Conservation (phyloP, 2,329 filamentous ascomycete genomes). For the Colletotrichum sp. region DNA sequence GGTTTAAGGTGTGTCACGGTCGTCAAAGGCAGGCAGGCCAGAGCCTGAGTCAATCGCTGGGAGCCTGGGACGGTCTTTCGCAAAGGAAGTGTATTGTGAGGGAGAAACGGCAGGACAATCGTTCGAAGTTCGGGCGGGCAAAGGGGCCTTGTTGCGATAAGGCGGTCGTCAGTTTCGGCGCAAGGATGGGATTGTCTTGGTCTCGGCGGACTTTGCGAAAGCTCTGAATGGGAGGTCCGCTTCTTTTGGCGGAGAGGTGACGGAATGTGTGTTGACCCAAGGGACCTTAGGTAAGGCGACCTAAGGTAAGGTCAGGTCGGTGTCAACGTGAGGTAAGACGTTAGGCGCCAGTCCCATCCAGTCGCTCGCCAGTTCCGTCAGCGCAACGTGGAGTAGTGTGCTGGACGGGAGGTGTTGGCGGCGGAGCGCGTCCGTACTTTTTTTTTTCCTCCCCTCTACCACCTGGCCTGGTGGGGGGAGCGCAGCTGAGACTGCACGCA, state of each 20-base stretch:
- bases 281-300: constrained; percentile 13
- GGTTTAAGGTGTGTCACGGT: not conserved
- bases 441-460: not conserved
- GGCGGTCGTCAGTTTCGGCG: constrained; percentile 14
- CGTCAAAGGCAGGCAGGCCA: constrained; percentile 9
- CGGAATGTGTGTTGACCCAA: not conserved
- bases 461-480: not conserved
- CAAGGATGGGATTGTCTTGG: constrained; percentile 16
- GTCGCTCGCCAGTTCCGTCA: not conserved
- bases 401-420: not conserved
- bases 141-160: constrained; percentile 20
- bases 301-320: not conserved
- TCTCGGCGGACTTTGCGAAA: constrained; percentile 6
- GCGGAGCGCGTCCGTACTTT: constrained; percentile 3
- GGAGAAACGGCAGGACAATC: constrained; percentile 1
- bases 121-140: not conserved
- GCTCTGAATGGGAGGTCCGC: constrained; percentile 16
- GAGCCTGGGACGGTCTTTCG: constrained; percentile 1
- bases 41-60: constrained; percentile 15
- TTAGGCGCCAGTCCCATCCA: not conserved
- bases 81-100: constrained; percentile 17
- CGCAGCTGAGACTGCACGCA: not conserved
- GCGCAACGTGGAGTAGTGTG: not conserved
- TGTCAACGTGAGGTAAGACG: not conserved
- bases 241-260: constrained; percentile 14